Evolutionary conservation across 2,329 filamentous ascomycete genomes (phyloP).

Genomic region (Ceratocystis huliohia): DNA sequence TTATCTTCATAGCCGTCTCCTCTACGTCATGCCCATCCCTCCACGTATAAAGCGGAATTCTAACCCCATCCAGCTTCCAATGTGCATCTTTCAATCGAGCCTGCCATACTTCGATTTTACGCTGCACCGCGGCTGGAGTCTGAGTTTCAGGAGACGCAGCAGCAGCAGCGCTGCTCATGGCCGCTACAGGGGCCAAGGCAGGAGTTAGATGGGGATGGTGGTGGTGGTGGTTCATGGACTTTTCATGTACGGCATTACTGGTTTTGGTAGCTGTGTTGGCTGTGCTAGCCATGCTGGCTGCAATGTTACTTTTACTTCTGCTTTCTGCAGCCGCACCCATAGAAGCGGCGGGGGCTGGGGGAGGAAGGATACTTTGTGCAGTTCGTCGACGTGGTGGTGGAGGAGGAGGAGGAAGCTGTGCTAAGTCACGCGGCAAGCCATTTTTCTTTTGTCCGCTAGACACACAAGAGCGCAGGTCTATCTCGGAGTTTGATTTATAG

Average conservation of each 20-base stretch:
- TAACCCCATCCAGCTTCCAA: constrained; percentile 43
- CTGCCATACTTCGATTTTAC: constrained; percentile 17
- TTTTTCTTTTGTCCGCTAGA: too few species aligned
- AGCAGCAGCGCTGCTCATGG: constrained; percentile 51
- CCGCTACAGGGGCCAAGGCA: constrained; percentile 61
- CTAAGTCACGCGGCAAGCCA: too few species aligned
- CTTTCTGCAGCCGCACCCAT: constrained; percentile 2
- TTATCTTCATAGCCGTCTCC: constrained; percentile 44
- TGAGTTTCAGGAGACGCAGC: constrained; percentile 38
- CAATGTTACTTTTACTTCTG: neutral
- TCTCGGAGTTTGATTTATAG: too few species aligned
- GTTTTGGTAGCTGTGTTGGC: neutral
- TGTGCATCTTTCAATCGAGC: constrained; percentile 13
- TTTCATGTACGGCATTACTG: too few species aligned
- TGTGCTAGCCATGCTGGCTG: too few species aligned
- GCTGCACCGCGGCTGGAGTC: constrained; percentile 14
- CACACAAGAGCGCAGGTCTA: too few species aligned
- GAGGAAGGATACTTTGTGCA: constrained; percentile 13
- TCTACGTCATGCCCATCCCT: constrained; percentile 57
- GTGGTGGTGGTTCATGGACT: neutral
- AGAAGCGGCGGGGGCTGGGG: constrained; percentile 6
- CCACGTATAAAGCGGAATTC: constrained; percentile 62
- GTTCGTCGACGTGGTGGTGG: constrained; percentile 28
- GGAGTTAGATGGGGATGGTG: constrained; percentile 35
- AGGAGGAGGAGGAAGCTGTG: constrained; percentile 24